Base-by-base conservation (phyloP, 2,329 filamentous ascomycete species). In the Aspergillus pseudotamarii region DNA sequence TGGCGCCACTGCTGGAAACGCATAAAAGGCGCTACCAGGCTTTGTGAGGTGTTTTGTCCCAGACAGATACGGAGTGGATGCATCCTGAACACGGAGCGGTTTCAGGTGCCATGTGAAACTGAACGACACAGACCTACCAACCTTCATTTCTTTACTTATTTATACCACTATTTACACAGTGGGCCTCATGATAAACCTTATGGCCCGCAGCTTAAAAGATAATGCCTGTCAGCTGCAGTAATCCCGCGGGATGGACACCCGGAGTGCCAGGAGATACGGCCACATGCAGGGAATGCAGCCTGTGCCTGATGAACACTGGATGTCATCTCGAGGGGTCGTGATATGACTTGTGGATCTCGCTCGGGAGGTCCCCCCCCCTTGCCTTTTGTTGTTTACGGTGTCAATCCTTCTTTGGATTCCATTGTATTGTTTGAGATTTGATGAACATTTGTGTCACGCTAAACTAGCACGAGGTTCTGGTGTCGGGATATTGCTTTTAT, bases 241-340 rank as follows among this genome's bases (percentile, higher is more conserved):
- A 51, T 56, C 61, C 54, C 16, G 50, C 32, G 56, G 54, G 54
- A 59, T 45, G 41, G 59, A 51, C 45, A 46, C 56, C 38, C 32
- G 43, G 58, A 57, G 60, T 64, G 61, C 53, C 60, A 63, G 60
- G 68, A 63, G 68, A 66, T 67, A 61, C 67, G 70, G 75, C 70
- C 66, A 71, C 73, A 74, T 76, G 70, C 75, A 73, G 76, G 74
- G 63, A 78, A 72, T 78, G 69, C 69, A 69, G 71, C 71, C 67
- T 66, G 69, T 72, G 61, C 68, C 65, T 65, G 66, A 64, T 43
- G 61, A 60, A 61, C 60, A 63, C 55, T 38, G 41, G 53, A 60
- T 56, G 61, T 38, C 61, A 56, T 63, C 50, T 59, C 34, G 57
- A 26, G 66, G 51, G 58, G 58, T 59, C 67, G 28, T 51, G 60